These are phyloP conservation scores for Reticulascus tulasneorum DNA, from an alignment of 2,329 filamentous ascomycete genomes.

Conservation along the genomic window DNA sequence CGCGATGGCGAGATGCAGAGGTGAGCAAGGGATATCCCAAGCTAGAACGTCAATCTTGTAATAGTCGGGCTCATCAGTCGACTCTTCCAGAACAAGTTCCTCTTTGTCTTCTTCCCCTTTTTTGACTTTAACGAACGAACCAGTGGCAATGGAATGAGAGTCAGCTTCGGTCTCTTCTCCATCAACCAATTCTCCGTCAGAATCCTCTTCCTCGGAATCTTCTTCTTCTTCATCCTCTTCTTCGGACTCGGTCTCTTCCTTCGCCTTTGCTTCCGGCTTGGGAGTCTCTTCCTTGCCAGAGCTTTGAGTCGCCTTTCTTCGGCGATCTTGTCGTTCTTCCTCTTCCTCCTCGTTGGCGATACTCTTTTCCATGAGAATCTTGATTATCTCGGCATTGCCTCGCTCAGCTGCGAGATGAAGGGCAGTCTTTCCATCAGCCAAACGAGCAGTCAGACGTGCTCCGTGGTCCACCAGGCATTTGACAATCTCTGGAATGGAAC, in stretches of 20 bases:
- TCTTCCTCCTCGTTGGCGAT: slow-evolving; percentile 68
- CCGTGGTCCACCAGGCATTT: slow-evolving; percentile 67
- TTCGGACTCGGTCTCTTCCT: slow-evolving; percentile 21
- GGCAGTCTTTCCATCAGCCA: slow-evolving; percentile 77
- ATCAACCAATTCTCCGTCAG: slow-evolving; percentile 44
- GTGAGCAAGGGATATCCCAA: slow-evolving; percentile 72
- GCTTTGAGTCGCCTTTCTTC: slow-evolving; percentile 33
- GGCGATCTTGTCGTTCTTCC: slow-evolving; percentile 51
- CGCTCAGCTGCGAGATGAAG: slow-evolving; percentile 76
- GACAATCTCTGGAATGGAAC: slow-evolving; percentile 66
- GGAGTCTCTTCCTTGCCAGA: slow-evolving; percentile 18
- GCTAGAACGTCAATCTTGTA: slow-evolving; percentile 75
- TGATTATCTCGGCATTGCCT: slow-evolving; percentile 66
- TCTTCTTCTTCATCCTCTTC: slow-evolving; percentile 31
- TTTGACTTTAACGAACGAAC: slow-evolving; percentile 69
- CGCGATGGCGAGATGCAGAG: slow-evolving; percentile 75
- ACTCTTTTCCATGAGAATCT: slow-evolving; percentile 69
- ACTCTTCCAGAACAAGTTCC: slow-evolving; percentile 46
- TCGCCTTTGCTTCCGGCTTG: slow-evolving; percentile 12
- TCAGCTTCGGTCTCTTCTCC: slow-evolving; percentile 47
- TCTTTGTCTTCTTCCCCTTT: slow-evolving; percentile 31
- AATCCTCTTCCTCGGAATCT: slow-evolving; percentile 26
- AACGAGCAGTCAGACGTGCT: slow-evolving; percentile 66
- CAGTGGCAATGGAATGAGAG: slow-evolving; percentile 54
- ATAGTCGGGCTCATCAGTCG: slow-evolving; percentile 67